A percentile compares a stretch with the other conserved stretches of the same genome.
Evolutionary conservation across 1,284 basidiomycete species (phyloP).

Genomic region (Tilletia caries): DNA sequence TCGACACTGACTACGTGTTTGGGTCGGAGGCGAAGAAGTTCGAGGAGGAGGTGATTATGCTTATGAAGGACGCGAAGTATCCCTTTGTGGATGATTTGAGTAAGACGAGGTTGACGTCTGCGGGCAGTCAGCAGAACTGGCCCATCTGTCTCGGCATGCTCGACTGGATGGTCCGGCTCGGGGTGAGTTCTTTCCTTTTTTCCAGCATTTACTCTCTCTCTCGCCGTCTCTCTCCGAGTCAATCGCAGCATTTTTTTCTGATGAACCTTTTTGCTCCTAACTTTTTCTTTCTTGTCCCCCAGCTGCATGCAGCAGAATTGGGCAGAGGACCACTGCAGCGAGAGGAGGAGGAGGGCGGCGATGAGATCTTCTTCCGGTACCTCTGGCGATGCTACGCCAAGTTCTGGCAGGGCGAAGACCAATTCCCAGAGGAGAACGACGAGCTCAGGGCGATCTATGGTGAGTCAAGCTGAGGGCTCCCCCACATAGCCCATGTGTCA

Average conservation of each 20-base stretch:
- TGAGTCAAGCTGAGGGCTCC: too few relatives aligned
- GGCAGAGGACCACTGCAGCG: slow-evolving; percentile 1
- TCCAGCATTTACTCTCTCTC: too few relatives aligned
- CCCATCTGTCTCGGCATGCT: slow-evolving; percentile 50
- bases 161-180: slow-evolving; percentile 49
- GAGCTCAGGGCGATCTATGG: slow-evolving; percentile 42
- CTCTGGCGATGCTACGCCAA: slow-evolving; percentile 51
- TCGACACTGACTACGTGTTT: slow-evolving; percentile 45
- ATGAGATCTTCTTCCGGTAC: slow-evolving; percentile 48
- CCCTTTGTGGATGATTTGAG: slow-evolving; percentile 49
- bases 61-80: slow-evolving; percentile 50
- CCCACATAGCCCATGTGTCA: too few relatives aligned
- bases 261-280: neutral
- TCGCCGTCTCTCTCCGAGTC: too few relatives aligned
- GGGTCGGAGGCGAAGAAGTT: slow-evolving; percentile 10
- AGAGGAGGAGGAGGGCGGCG: slow-evolving; percentile 30
- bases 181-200: slow-evolving; percentile 17
- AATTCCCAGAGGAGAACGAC: slow-evolving; percentile 47
- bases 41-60: slow-evolving; percentile 36
- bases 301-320: neutral
- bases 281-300: neutral
- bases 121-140: slow-evolving; percentile 51
- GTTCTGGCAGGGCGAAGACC: slow-evolving; percentile 52
- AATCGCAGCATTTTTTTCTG: neutral
- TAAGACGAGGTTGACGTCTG: slow-evolving; percentile 50